Evolutionary conservation across 768 basidiomycete species (phyloP), one percentile per base, ranked within the genome.

Genomic region (Strobilomyces confusus): DNA sequence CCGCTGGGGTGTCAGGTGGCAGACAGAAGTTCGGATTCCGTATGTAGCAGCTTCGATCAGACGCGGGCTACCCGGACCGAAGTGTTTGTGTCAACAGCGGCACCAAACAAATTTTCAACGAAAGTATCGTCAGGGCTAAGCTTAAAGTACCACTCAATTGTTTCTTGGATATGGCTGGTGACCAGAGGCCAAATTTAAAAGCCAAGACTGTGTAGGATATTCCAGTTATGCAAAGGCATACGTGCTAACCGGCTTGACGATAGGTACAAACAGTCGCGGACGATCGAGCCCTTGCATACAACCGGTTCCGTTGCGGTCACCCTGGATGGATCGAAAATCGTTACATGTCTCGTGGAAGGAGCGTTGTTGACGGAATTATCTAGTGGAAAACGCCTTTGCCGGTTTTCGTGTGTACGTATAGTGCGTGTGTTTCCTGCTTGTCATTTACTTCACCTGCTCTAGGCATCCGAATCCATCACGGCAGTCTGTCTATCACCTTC

Each of bases 391-490:
- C 79, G 86, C 55, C 81, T 97, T 32, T 92, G 88, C 67, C 81
- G 87, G 7, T 91, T 98, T 68, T 72, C 80, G 44, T 88, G 91
- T 51, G 95, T 98, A 66, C 66, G 92, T 80, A 19, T 30, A 32
- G 20, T 51, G 23, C 6, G 17, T 3, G 42, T 38, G 43, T 53
- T 52, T 42, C 43, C 53, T 40, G 30, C 6, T 32, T 42, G 17
- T 20, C 42, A 25, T 36, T 50, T 23, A 55, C 34, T 37, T 45
- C 44, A n/a, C 15, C 34, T 23, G n/a, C 13, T 58, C 14, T 57
- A 98, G 95, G 94, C 93, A 66, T 82, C 89, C 8, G 86, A 90
- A 70, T 71, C 86, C 15, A 84, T 97, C 63, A 91, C 89, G 17
- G 81, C 95, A 2, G 77, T 98, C 23, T 87, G 91, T 58, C 74